These are phyloP conservation scores for Babesia bigemina DNA, from an alignment of 169 alveolate species.

Conservation along the genomic window DNA sequence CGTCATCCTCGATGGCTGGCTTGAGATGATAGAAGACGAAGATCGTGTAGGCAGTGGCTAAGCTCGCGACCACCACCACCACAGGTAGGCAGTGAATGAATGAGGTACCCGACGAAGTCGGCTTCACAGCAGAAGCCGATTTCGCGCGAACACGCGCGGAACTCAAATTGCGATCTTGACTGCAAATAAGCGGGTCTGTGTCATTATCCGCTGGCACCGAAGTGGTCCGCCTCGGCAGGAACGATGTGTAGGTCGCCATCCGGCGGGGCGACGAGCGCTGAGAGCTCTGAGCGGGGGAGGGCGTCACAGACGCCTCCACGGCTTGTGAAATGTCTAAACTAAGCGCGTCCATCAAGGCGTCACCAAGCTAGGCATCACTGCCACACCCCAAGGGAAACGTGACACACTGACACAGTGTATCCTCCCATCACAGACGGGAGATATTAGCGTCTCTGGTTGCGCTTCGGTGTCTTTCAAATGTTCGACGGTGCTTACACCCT, in stretches of 20 bases:
- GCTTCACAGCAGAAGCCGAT: slow-evolving; percentile 34
- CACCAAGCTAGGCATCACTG: slow-evolving; percentile 22
- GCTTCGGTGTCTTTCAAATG: no score
- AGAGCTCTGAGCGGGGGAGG: slow-evolving; percentile 2
- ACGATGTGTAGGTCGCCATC: slow-evolving; percentile 44
- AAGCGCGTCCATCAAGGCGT: slow-evolving; percentile 20
- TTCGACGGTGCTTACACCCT: background rate
- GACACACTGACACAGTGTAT: background rate
- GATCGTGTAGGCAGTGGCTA: slow-evolving; percentile 19
- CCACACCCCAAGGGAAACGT: background rate
- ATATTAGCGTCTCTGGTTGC: background rate
- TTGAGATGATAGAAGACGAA: slow-evolving; percentile 43
- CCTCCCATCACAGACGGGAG: background rate
- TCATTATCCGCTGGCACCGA: slow-evolving; percentile 16
- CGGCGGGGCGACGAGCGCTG: slow-evolving; percentile 42
- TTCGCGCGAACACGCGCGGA: slow-evolving; percentile 17
- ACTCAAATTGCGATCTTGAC: slow-evolving; percentile 34
- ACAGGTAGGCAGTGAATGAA: slow-evolving; percentile 51
- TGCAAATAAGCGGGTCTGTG: slow-evolving; percentile 37
- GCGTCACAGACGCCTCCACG: slow-evolving; percentile 12
- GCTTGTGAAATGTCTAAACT: slow-evolving; percentile 15
- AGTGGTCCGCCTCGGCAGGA: slow-evolving; percentile 20
- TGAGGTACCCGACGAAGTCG: slow-evolving; percentile 4
- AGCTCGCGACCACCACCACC: slow-evolving; percentile 23
- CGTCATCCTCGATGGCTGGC: slow-evolving; percentile 42